Conservation (phyloP, 23 red algal species). For the Gracilaria domingensis region DNA sequence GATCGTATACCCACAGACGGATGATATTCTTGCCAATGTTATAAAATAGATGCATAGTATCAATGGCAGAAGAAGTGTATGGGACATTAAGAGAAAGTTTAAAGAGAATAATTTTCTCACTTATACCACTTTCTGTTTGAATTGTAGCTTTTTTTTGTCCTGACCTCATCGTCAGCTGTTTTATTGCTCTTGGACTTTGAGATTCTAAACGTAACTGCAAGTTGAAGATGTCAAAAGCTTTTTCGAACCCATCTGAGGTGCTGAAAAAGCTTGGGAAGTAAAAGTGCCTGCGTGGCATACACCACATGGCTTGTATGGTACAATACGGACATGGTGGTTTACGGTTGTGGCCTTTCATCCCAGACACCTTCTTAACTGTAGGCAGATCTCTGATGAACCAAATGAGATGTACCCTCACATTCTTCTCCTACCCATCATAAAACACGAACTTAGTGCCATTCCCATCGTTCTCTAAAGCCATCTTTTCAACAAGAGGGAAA, state of each 20-base stretch:
- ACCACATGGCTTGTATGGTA: not conserved
- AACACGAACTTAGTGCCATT: not conserved
- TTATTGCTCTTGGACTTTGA: not conserved
- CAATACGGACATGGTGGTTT: conserved; percentile 24
- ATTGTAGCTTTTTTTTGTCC: not conserved
- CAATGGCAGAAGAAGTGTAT: conserved; percentile 10
- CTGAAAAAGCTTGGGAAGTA: not conserved
- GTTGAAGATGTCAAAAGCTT: no score
- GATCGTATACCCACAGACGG: not conserved
- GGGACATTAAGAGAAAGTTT: not conserved
- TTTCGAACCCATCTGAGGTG: no score
- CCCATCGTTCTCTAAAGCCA: not conserved
- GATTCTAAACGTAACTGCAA: no score
- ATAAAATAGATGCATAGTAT: conserved; percentile 39
- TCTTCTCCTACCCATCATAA: not conserved
- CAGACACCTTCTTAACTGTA: conserved; percentile 20
- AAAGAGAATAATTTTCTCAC: not conserved
- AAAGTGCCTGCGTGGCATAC: not conserved
- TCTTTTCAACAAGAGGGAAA: conserved; percentile 4
- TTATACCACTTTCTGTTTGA: not conserved
- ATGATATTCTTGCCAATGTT: conserved; percentile 18
- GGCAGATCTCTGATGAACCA: conserved; percentile 12
- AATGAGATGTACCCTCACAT: conserved; percentile 18
- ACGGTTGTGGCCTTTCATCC: not conserved
- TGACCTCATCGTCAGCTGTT: not conserved